Evolutionary conservation across 1,284 basidiomycete species (phyloP), one percentile per base, ranked within the genome.

Genomic region (Boletus sp.): DNA sequence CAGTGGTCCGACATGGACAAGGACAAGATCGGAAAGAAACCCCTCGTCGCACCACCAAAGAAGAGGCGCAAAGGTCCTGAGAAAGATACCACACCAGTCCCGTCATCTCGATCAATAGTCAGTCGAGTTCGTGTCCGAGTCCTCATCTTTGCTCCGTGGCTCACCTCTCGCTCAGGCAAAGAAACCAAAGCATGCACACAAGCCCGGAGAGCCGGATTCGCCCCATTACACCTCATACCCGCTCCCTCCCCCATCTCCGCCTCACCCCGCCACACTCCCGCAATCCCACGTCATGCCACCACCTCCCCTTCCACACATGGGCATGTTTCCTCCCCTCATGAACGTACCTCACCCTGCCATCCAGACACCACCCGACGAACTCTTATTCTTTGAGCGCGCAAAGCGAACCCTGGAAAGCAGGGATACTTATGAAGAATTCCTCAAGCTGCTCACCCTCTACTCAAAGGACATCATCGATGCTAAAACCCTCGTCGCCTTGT

Each of bases 301-400:
- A 7, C 54, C 60, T 4, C 46, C 61, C n/a, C 61, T 65, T 27
- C 68, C 64, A 30, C 66, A 65, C 54, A 65, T 61, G 53, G 59
- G 59, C 44, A 58, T 63, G 51, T 52, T 66, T 27, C 69, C 65
- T 52, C 50, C 54, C 26, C 57, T 61, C 41, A 56, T 59, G 14
- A 49, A 41, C 52, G 44, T 61, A 23, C 53, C 68, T 50, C 60
- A 64, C 49, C 40, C 59, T 34, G 50, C 58, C 48, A 62, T 65
- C 12, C 67, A 66, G 47, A 56, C 69, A 2, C 77, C 84, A 3
- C 80, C 84, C n/a, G 90, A 93, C 55, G 94, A 96, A 62, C 78
- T 95, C 20, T 74, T 88, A 12, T 98, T 98, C 76, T 98, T 98
- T 62, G 94, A 98, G 64, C 83, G 90, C 44, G 89, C 93, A 66